A percentile compares a stretch with the other conserved stretches of the same genome.
Evolutionary conservation across 2,329 filamentous ascomycete species (phyloP).

Genomic region (Monosporascus sp.): DNA sequence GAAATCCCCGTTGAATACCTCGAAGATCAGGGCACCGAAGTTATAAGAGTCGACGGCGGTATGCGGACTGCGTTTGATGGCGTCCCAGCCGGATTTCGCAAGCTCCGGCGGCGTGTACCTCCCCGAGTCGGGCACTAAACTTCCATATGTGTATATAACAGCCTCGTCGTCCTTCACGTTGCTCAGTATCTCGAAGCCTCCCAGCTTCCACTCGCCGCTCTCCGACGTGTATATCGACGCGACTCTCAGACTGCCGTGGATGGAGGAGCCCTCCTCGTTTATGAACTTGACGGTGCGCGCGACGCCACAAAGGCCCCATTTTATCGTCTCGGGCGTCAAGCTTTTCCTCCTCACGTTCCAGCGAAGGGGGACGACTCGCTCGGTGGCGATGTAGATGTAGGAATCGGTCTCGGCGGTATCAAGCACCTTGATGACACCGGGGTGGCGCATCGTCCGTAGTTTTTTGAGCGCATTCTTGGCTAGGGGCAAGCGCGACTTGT

Average conservation of each 20-base stretch:
- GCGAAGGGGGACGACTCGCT: slow-evolving; percentile 76
- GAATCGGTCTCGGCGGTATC: slow-evolving; percentile 96
- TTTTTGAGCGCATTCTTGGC: slow-evolving; percentile 94
- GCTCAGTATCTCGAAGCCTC: slow-evolving; percentile 88
- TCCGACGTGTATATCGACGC: slow-evolving; percentile 90
- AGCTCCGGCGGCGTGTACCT: slow-evolving; percentile 86
- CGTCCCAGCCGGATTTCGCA: slow-evolving; percentile 82
- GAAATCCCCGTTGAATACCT: slow-evolving; percentile 87
- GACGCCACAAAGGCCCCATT: slow-evolving; percentile 88
- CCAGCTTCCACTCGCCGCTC: slow-evolving; percentile 96
- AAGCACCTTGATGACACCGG: slow-evolving; percentile 87
- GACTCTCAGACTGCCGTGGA: slow-evolving; percentile 81
- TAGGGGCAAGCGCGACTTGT: slow-evolving; percentile 75
- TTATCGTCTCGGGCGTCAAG: slow-evolving; percentile 83
- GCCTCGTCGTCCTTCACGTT: slow-evolving; percentile 95
- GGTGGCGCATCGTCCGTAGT: slow-evolving; percentile 85
- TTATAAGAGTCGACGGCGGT: slow-evolving; percentile 83
- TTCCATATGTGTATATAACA: slow-evolving; percentile 87
- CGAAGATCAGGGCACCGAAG: slow-evolving; percentile 77
- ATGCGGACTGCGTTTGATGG: slow-evolving; percentile 75
- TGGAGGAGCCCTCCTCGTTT: slow-evolving; percentile 85
- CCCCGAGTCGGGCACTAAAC: slow-evolving; percentile 76
- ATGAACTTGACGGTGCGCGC: slow-evolving; percentile 94
- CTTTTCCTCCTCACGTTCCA: slow-evolving; percentile 90
- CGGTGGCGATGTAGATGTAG: slow-evolving; percentile 94